Evolutionary conservation across 768 basidiomycete genomes (phyloP), one percentile per base, ranked within the genome.

Genomic region (Clitopilus hobsonii): DNA sequence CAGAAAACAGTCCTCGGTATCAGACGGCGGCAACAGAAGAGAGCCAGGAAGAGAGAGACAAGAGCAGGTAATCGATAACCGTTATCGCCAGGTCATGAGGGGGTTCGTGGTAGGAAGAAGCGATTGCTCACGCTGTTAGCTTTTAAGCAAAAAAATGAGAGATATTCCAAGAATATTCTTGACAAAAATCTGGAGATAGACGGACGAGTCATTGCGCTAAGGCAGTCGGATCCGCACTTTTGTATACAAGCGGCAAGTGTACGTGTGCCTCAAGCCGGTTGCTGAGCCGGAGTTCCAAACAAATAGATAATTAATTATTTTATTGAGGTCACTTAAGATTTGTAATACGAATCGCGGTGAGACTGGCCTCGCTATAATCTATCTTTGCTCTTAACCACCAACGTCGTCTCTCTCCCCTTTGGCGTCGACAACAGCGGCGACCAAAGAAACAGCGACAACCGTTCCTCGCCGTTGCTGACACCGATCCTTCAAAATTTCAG

Each of bases 341-440:
- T 45, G 41, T 45, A 45, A 45, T 45, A 45, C 18, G 22, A 45
- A 11, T 45, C 41, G 41, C 41, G 41, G 41, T 45, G 41, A 45
- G 41, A 45, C 41, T 23, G 36, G 22, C 18, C 47, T 32, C 25
- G 51, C 41, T 18, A 18, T 18, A 45, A 45, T 45, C 22, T 45
- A 45, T 62, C 57, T 60, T 58, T 60, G 23, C 28, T 26, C 49
- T 50, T 30, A 30, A 27, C 49, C 49, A 50, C 27, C 58, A 52
- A 52, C 56, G 20, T 55, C 61, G 53, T 54, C n/a, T 45, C 57
- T 55, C 52, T 53, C 36, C 20, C 49, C 14, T 18, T 22, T 32
- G 49, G 25, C 58, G 38, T 52, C 49, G 29, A 52, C 29, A 14
- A 26, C 6, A 38, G 25, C 38, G 47, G 54, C 38, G 20, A 13